A percentile compares a stretch with the other conserved stretches of the same genome.
Evolutionary conservation across 1,139 yeast genomes (phyloP).

Genomic region (Geotrichum candidum): DNA sequence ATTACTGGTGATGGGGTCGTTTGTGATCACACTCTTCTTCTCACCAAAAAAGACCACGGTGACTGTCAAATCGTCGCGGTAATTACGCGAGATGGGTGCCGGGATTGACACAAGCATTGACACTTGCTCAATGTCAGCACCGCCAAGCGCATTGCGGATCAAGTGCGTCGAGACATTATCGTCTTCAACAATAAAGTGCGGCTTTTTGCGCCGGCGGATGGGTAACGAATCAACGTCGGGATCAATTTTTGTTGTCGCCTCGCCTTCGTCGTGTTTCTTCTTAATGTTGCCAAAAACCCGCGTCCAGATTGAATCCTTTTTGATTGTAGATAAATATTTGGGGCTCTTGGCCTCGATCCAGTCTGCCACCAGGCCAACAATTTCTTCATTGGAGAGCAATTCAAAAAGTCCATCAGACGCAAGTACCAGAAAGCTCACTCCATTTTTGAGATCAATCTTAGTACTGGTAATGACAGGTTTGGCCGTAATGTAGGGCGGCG

Average conservation of each 20-base stretch:
- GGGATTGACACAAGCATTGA: conserved; percentile 88
- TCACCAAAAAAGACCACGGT: conserved; percentile 90
- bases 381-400: conserved; percentile 85
- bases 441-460: conserved; percentile 59
- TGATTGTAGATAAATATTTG: conserved; percentile 37
- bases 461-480: conserved; percentile 89
- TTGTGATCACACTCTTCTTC: neutral
- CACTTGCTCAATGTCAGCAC: conserved; percentile 75
- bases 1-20: neutral
- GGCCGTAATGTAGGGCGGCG: conserved; percentile 98
- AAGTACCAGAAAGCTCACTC: conserved; percentile 75
- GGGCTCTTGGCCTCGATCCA: conserved; percentile 84
- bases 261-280: neutral
- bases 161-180: conserved; percentile 87
- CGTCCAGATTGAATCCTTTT: conserved; percentile 15
- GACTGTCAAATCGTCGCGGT: conserved; percentile 92
- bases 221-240: conserved; percentile 32
- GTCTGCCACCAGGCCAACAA: conserved; percentile 82
- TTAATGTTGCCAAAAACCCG: conserved; percentile 14
- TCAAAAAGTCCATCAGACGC: conserved; percentile 95
- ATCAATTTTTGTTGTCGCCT: conserved; percentile 2
- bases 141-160: conserved; percentile 89
- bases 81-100: conserved; percentile 84
- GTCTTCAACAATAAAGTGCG: conserved; percentile 56
- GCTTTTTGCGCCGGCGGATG: conserved; percentile 41